A percentile compares a stretch with the other conserved stretches of the same genome.
These are phyloP conservation scores for Rosa multiflora DNA, from an alignment of 306 rosid genomes.

Conservation along the genomic window DNA sequence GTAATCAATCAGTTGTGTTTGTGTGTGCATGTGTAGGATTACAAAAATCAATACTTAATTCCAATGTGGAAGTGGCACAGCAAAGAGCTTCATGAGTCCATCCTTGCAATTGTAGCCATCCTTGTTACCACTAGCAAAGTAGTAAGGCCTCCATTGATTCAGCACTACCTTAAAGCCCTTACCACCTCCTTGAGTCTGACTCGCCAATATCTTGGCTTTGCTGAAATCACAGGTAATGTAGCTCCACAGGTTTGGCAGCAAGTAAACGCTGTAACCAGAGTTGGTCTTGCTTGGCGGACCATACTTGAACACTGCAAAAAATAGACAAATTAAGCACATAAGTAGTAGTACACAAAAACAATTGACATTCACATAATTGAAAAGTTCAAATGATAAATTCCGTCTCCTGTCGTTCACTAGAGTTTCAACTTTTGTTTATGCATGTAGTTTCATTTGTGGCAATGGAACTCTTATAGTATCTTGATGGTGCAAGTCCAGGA, in stretches of 20 bases:
- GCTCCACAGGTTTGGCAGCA: slow-evolving; percentile 47
- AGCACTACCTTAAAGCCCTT: slow-evolving; percentile 43
- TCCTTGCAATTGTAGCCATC: slow-evolving; percentile 45
- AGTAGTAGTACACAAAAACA: no score
- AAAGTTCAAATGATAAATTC: no score
- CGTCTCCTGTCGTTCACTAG: no score
- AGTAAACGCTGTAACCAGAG: slow-evolving; percentile 37
- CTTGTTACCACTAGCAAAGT: slow-evolving; percentile 51
- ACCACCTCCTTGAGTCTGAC: slow-evolving; percentile 30
- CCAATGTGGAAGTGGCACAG: slow-evolving; percentile 32
- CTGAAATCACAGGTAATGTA: slow-evolving; percentile 49
- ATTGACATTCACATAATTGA: no score
- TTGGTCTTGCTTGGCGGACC: slow-evolving; percentile 26
- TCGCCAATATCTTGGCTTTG: slow-evolving; percentile 45
- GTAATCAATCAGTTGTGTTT: background rate
- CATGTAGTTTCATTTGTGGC: no score
- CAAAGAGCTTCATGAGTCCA: slow-evolving; percentile 49
- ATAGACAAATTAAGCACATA: no score
- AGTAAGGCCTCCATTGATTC: slow-evolving; percentile 45
- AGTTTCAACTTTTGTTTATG: no score
- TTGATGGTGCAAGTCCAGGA: no score
- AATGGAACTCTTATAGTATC: no score
- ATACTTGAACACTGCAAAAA: slow-evolving; percentile 50
- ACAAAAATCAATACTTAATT: background rate
- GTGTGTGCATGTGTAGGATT: no score